Conservation (phyloP, 2,329 filamentous ascomycete genomes). For the Leptographium flavum region DNA sequence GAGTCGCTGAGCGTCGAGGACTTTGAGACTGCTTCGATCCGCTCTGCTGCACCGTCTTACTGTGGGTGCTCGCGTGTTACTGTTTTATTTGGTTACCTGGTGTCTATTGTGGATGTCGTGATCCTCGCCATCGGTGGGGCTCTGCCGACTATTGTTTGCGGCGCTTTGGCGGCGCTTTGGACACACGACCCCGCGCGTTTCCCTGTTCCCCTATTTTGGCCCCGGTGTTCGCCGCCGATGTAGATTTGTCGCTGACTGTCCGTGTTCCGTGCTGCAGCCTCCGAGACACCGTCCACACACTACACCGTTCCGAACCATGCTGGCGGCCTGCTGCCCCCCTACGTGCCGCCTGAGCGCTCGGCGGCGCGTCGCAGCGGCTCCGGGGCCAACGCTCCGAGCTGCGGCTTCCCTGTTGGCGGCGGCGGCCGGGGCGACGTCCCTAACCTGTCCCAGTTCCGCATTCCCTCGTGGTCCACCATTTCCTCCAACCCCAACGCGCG, state of each 20-base stretch:
- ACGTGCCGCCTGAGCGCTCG: constrained; percentile 28
- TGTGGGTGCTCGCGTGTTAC: constrained; percentile 33
- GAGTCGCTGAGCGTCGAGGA: constrained; percentile 31
- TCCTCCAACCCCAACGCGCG: constrained; percentile 39
- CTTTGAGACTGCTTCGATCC: constrained; percentile 53
- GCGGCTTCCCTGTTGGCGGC: not conserved
- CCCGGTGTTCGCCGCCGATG: not conserved
- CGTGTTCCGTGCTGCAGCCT: constrained; percentile 27
- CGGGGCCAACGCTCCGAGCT: constrained; percentile 7
- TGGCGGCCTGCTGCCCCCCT: constrained; percentile 31
- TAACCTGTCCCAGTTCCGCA: constrained; percentile 37
- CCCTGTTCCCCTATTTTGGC: not conserved
- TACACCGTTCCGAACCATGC: constrained; percentile 31
- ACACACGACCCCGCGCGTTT: not conserved
- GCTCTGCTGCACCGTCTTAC: constrained; percentile 54
- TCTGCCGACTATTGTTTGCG: not conserved
- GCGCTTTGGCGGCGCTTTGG: not conserved
- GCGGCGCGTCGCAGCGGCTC: too few relatives aligned
- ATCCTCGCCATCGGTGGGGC: not conserved
- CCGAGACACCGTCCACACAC: constrained; percentile 51
- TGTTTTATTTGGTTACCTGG: too few relatives aligned
- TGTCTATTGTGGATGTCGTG: too few relatives aligned
- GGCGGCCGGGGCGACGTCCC: constrained; percentile 21
- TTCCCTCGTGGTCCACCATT: constrained; percentile 43
- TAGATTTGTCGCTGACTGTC: not conserved